A percentile compares a stretch with the other conserved stretches of the same genome.
These are phyloP conservation scores for Balansia obtecta DNA, from an alignment of 2,329 filamentous ascomycete genomes.

Conservation along the genomic window DNA sequence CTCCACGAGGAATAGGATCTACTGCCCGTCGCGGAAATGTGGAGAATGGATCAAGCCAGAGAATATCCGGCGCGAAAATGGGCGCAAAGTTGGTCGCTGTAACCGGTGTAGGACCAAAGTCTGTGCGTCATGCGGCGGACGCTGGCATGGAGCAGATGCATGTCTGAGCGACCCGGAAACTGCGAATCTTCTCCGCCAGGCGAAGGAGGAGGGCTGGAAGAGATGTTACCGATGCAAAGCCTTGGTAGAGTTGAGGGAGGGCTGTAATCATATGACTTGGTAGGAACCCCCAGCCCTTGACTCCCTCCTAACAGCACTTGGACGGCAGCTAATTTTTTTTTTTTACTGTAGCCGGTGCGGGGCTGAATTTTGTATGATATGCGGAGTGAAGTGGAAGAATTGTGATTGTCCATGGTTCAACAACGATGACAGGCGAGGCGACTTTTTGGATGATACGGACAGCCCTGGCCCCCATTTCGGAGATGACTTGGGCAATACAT, in stretches of 20 bases:
- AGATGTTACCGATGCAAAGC: constrained; percentile 61
- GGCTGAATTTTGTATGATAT: constrained; percentile 80
- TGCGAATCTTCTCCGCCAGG: constrained; percentile 48
- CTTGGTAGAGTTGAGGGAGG: constrained; percentile 68
- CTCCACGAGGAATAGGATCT: constrained; percentile 60
- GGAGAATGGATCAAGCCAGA: constrained; percentile 69
- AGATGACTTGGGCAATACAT: constrained; percentile 12
- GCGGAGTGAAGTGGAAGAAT: constrained; percentile 68
- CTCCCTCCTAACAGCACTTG: background rate
- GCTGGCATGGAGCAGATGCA: constrained; percentile 56
- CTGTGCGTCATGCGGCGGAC: constrained; percentile 60
- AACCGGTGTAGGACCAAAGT: constrained; percentile 60
- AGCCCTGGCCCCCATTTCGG: constrained; percentile 26
- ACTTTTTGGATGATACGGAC: constrained; percentile 41
- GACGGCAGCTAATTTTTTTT: background rate
- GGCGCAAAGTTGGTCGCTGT: constrained; percentile 58
- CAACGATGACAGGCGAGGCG: constrained; percentile 40
- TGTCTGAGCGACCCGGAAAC: constrained; percentile 63
- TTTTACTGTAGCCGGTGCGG: constrained; percentile 48
- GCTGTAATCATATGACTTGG: constrained; percentile 85
- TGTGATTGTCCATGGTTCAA: constrained; percentile 78
- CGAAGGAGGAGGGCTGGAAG: constrained; percentile 59
- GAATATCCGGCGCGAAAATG: constrained; percentile 46
- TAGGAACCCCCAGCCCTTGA: constrained; percentile 25
- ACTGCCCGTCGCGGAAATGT: constrained; percentile 62